Percentiles rank a stretch among this genome's conserved stretches.
These are phyloP conservation scores for Quercus ilex DNA, from an alignment of 306 rosid genomes.

Conservation along the genomic window DNA sequence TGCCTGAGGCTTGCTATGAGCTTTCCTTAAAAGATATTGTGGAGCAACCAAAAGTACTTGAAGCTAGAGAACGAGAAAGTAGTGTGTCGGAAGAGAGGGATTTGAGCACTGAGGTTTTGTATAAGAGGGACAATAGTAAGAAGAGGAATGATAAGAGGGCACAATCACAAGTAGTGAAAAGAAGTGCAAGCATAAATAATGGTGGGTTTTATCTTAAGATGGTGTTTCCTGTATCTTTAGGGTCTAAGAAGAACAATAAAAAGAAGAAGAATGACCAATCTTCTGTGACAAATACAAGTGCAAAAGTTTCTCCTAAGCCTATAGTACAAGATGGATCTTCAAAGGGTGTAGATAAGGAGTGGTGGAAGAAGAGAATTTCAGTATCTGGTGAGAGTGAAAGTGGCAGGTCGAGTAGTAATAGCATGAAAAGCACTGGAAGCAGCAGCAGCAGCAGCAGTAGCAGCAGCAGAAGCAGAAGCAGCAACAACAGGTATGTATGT, in stretches of 20 bases:
- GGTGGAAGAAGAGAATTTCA: conserved; percentile 72
- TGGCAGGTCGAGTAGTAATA: conserved; percentile 57
- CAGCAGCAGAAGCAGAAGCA: conserved; percentile 29
- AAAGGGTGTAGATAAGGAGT: conserved; percentile 54
- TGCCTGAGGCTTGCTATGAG: conserved; percentile 88
- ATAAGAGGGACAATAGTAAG: conserved; percentile 8
- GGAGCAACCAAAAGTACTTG: conserved; percentile 37
- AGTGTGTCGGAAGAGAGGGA: conserved; percentile 9
- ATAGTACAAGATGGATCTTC: conserved; percentile 27
- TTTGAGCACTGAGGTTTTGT: conserved; percentile 9
- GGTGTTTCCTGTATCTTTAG: conserved; percentile 55
- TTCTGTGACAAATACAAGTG: conserved; percentile 12
- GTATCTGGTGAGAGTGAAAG: conserved; percentile 42
- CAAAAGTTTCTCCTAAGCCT: conserved; percentile 64
- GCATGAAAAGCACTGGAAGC: conserved; percentile 57
- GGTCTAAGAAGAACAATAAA: conserved; percentile 35
- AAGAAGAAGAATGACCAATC: conserved; percentile 18
- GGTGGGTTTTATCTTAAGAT: conserved; percentile 78
- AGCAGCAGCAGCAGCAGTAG: conserved; percentile 43
- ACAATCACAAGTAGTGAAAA: conserved; percentile 15
- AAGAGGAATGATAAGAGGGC: conserved; percentile 25
- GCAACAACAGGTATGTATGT: conserved; percentile 50
- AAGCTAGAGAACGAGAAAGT: conserved; percentile 4
- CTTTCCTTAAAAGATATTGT: conserved; percentile 86
- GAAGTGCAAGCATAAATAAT: conserved; percentile 34